A percentile compares a stretch with the other conserved stretches of the same genome.
Conservation (phyloP, 257 asterid genomes). For the Solanum pinnatisectum region DNA sequence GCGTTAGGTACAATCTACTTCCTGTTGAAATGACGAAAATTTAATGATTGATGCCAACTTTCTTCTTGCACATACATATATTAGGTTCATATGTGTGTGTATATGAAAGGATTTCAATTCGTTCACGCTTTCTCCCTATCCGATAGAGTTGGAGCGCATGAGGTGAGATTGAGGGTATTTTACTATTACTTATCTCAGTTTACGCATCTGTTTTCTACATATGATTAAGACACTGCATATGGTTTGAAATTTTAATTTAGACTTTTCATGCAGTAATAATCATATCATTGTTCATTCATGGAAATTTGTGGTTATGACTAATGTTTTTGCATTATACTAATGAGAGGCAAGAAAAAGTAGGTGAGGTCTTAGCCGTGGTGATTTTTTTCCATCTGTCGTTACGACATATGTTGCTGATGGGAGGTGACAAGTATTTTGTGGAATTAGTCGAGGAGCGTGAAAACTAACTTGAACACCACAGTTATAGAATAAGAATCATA, state of each 20-base stretch:
- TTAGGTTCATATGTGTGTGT: not conserved
- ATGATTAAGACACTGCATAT: not conserved
- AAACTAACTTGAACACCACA: not conserved
- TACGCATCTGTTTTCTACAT: not conserved
- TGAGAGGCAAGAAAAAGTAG: not conserved
- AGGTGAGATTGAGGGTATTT: not conserved
- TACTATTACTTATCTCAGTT: not conserved
- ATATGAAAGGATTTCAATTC: no score
- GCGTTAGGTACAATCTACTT: not conserved
- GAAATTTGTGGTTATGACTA: not conserved
- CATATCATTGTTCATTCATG: not conserved
- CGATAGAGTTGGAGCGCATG: not conserved
- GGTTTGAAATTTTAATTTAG: not conserved
- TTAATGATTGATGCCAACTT: not conserved
- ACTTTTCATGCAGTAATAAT: not conserved
- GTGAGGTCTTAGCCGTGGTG: no score
- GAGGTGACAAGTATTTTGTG: not conserved
- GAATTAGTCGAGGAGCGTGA: not conserved
- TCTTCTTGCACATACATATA: not conserved
- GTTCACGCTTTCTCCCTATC: not conserved
- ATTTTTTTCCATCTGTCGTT: no score
- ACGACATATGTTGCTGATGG: not conserved
- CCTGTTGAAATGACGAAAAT: not conserved
- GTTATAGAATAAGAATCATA: not conserved
- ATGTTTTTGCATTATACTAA: not conserved